A percentile compares a stretch with the other conserved stretches of the same genome.
These are phyloP conservation scores for Apiospora malaysiana DNA, from an alignment of 2,329 filamentous ascomycete species.

Conservation along the genomic window DNA sequence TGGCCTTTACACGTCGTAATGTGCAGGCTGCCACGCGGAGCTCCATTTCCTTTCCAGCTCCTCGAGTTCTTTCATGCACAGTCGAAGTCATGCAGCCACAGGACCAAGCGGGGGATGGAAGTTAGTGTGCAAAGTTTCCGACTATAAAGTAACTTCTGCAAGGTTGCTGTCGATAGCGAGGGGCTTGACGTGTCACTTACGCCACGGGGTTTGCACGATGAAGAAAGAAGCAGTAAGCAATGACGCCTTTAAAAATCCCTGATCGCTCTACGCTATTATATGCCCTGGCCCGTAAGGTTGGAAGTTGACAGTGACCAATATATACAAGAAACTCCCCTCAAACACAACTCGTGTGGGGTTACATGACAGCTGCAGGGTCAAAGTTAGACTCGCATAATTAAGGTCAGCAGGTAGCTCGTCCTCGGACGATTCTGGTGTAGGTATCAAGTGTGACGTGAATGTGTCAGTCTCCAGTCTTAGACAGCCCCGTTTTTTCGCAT, in stretches of 20 bases:
- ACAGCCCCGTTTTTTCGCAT: slow-evolving; percentile 7
- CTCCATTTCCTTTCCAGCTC: not conserved
- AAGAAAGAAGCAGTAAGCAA: not conserved
- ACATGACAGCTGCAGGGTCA: not conserved
- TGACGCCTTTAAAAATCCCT: not conserved
- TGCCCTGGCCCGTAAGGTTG: not conserved
- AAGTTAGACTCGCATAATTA: not conserved
- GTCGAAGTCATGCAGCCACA: not conserved
- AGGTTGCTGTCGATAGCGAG: slow-evolving; percentile 1
- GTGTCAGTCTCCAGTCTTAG: slow-evolving; percentile 10
- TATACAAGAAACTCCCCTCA: not conserved
- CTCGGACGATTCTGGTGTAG: not conserved
- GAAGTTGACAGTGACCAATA: not conserved
- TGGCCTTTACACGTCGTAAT: not conserved
- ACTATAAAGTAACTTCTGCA: not conserved
- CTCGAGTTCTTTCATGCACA: not conserved
- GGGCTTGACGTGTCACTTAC: slow-evolving; percentile 6
- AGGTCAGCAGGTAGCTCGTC: slow-evolving; percentile 11
- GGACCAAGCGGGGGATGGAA: not conserved
- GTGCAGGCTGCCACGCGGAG: not conserved
- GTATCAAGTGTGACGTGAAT: not conserved
- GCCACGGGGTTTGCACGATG: not conserved
- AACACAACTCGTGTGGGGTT: not conserved
- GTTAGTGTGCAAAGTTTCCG: slow-evolving; percentile 5
- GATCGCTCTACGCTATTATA: not conserved